Evolutionary conservation across 306 rosid genomes (phyloP), one percentile per base, ranked within the genome.

Genomic region (Cicer arietinum): DNA sequence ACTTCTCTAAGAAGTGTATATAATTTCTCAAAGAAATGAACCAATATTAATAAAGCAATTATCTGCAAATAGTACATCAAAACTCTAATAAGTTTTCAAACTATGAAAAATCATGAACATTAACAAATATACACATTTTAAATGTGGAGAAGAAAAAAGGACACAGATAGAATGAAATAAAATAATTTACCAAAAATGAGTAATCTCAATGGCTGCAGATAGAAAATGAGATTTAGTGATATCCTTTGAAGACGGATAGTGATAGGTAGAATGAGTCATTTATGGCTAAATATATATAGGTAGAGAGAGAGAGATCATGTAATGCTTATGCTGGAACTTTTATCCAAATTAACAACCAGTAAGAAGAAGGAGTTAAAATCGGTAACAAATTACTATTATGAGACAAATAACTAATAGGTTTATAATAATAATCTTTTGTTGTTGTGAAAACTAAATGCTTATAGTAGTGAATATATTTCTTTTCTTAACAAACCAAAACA

Each of bases 281-380:
- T 17, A 57, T 60, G 42, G 58, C 37, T 79, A 14, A 64, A 12
- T 84, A 64, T 75, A 75, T 81, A 67, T 81, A 75, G 62, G 20
- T 20, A 22, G 12, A 48, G 52, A 46, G 18, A 60, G 57, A 50
- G 42, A 45, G 50, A 30, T 45, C 37, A 18, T 35, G 68, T 39
- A 30, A 17, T 71, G 78, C 75, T 39, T 20, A 17, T 69, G 78
- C 75, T 90, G 94, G 88, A 76, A 63, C 10, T 17, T 37, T 78
- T 92, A 88, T 92, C 98, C 91, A 84, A 84, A 44, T 22, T 13
- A 66, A 79, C 69, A 74, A 48, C 39, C 44, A 10, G 73, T 54
- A 17, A 43, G 40, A 12, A 43, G 16, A 6, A 60, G 0, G 45
- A 12, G 20, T 13, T 66, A 5, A 54, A 70, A 35, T 16, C 11